These are phyloP conservation scores for Neofusicoccum cordaticola DNA, from an alignment of 2,329 filamentous ascomycete species.

Conservation along the genomic window DNA sequence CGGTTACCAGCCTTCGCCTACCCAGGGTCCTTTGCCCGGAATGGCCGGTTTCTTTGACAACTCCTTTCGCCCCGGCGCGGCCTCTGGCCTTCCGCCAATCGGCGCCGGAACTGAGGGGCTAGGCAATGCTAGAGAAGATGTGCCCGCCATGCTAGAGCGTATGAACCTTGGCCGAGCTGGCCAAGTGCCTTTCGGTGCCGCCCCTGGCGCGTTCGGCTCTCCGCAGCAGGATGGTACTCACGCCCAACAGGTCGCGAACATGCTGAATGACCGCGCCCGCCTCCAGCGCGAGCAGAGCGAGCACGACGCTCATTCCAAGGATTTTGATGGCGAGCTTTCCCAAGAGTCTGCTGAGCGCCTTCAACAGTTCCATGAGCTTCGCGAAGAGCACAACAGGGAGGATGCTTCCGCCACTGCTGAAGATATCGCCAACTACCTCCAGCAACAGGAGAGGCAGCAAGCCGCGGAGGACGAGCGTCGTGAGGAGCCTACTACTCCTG, in stretches of 20 bases:
- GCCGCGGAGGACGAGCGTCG: slow-evolving; percentile 24
- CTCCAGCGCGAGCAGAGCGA: slow-evolving; percentile 62
- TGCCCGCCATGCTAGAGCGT: slow-evolving; percentile 63
- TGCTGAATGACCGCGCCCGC: slow-evolving; percentile 60
- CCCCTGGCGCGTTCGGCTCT: slow-evolving; percentile 45
- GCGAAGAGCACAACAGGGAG: slow-evolving; percentile 38
- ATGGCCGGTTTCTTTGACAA: slow-evolving; percentile 66
- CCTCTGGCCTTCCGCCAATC: slow-evolving; percentile 43
- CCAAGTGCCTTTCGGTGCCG: slow-evolving; percentile 46
- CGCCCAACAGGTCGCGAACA: slow-evolving; percentile 56
- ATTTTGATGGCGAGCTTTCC: slow-evolving; percentile 42
- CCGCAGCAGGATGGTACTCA: slow-evolving; percentile 50
- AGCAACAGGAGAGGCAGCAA: slow-evolving; percentile 25
- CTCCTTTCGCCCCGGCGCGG: slow-evolving; percentile 41
- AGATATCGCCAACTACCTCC: slow-evolving; percentile 13
- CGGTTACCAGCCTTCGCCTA: slow-evolving; percentile 62
- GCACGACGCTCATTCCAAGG: slow-evolving; percentile 47
- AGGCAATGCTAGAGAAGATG: slow-evolving; percentile 62
- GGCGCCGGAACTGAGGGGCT: slow-evolving; percentile 45
- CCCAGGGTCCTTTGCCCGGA: slow-evolving; percentile 49
- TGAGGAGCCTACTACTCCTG: not conserved
- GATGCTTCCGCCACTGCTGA: slow-evolving; percentile 13
- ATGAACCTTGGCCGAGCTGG: slow-evolving; percentile 58
- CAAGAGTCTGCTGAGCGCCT: slow-evolving; percentile 64
- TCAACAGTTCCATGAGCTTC: slow-evolving; percentile 76